A percentile compares a stretch with the other conserved stretches of the same genome.
phyloP scores from a whole-genome alignment of 2,329 filamentous ascomycete species.

The Alternaria panax region DNA sequence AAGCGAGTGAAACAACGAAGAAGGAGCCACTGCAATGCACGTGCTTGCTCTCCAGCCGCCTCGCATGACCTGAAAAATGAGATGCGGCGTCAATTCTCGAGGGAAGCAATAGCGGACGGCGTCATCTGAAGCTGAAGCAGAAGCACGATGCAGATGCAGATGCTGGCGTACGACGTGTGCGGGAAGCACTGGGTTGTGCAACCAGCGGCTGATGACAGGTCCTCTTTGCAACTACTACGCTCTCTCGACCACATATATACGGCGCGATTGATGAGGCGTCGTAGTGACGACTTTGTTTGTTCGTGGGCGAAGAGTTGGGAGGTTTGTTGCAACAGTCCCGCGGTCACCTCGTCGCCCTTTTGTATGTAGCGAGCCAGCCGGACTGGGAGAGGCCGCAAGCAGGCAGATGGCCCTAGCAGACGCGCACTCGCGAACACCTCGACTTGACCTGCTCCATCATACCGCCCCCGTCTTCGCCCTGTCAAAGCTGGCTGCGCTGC shows the following conservation, averaged over 20 bases:
- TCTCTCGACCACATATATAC: background rate
- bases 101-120: background rate
- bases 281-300: background rate
- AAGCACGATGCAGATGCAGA: slow-evolving; percentile 16
- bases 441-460: slow-evolving; percentile 13
- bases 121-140: background rate
- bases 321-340: background rate
- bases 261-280: background rate
- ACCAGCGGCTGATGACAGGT: slow-evolving; percentile 6
- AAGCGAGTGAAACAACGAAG: background rate
- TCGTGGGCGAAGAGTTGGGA: slow-evolving; percentile 4
- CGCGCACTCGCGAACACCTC: slow-evolving; percentile 28
- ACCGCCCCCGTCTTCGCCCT: slow-evolving; percentile 18
- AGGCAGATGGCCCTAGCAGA: slow-evolving; percentile 14
- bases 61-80: background rate
- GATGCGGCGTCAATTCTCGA: background rate
- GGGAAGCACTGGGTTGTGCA: slow-evolving; percentile 5
- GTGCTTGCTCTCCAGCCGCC: background rate
- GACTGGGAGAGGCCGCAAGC: slow-evolving; percentile 13
- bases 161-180: slow-evolving; percentile 22
- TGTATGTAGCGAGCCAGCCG: slow-evolving; percentile 16
- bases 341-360: slow-evolving; percentile 8
- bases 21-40: background rate
- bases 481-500: slow-evolving; percentile 17
- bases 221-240: background rate